Evolutionary conservation across 768 basidiomycete species (phyloP).

Genomic region (Phylloporus arenicola): DNA sequence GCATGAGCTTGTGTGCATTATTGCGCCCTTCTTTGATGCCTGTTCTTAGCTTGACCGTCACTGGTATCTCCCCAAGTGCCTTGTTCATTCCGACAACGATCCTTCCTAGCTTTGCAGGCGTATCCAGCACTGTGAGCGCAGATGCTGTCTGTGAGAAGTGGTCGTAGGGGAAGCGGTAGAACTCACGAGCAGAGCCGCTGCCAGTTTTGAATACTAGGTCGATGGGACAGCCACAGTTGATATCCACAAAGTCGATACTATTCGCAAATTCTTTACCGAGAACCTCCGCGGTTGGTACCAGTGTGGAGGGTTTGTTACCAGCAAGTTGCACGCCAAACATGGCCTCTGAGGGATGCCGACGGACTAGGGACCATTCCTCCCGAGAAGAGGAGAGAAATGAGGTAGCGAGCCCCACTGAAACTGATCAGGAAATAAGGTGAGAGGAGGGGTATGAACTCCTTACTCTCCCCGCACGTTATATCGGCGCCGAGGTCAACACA

Average conservation of each 20-base stretch:
- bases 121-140: conserved; percentile 65
- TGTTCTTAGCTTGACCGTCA: conserved; percentile 88
- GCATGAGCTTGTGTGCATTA: conserved; percentile 87
- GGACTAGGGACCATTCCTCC: conserved; percentile 91
- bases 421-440: neutral
- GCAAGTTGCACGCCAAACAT: conserved; percentile 92
- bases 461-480: conserved; percentile 93
- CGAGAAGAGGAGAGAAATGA: conserved; percentile 86
- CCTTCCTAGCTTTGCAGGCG: conserved; percentile 75
- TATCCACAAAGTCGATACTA: conserved; percentile 83
- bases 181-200: conserved; percentile 83
- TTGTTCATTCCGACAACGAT: conserved; percentile 88
- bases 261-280: conserved; percentile 62
- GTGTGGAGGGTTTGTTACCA: conserved; percentile 74
- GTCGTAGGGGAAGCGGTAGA: neutral
- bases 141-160: neutral
- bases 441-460: conserved; percentile 12
- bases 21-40: conserved; percentile 89
- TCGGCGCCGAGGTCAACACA: conserved; percentile 86
- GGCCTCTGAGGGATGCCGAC: conserved; percentile 80
- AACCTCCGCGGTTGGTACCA: conserved; percentile 79
- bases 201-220: conserved; percentile 91
- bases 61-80: conserved; percentile 84
- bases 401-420: conserved; percentile 81
- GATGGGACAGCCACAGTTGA: conserved; percentile 97